Evolutionary conservation across 371 early-diverging fungal species (phyloP).

Genomic region (Mortierella sp.): DNA sequence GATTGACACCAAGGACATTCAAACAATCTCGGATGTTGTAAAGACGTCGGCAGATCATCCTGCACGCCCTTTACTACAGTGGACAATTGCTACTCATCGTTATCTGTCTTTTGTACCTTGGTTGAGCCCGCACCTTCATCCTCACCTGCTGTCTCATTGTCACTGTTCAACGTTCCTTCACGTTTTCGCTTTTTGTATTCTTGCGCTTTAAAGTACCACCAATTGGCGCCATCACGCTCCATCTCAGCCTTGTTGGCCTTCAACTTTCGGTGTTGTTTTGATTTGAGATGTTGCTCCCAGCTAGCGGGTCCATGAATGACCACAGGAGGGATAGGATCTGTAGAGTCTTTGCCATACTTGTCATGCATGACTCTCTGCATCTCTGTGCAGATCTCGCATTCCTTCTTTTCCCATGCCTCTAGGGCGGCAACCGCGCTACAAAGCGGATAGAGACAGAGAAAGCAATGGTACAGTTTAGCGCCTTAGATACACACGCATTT

Average conservation of each 20-base stretch:
- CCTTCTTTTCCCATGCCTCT: slow-evolving; percentile 70
- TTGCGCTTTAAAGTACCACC: slow-evolving; percentile 51
- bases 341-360: slow-evolving; percentile 15
- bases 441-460: background rate
- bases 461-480: too few species aligned
- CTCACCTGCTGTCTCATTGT: slow-evolving; percentile 7
- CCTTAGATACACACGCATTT: too few species aligned
- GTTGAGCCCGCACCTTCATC: slow-evolving; percentile 1
- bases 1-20: too few species aligned
- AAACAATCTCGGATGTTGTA: too few species aligned
- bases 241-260: slow-evolving; percentile 50
- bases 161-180: slow-evolving; percentile 25
- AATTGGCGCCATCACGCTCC: slow-evolving; percentile 49
- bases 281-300: slow-evolving; percentile 72
- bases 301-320: slow-evolving; percentile 76
- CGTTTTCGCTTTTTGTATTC: slow-evolving; percentile 51
- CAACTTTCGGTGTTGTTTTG: slow-evolving; percentile 69
- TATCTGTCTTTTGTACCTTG: slow-evolving; percentile 13
- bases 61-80: too few species aligned
- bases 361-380: slow-evolving; percentile 46
- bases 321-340: slow-evolving; percentile 55
- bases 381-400: slow-evolving; percentile 69
- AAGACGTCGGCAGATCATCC: too few species aligned
- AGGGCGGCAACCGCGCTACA: slow-evolving; percentile 57
- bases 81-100: too few species aligned